These are phyloP conservation scores for Solanum clarkiae DNA, from an alignment of 257 asterid genomes.

Conservation along the genomic window DNA sequence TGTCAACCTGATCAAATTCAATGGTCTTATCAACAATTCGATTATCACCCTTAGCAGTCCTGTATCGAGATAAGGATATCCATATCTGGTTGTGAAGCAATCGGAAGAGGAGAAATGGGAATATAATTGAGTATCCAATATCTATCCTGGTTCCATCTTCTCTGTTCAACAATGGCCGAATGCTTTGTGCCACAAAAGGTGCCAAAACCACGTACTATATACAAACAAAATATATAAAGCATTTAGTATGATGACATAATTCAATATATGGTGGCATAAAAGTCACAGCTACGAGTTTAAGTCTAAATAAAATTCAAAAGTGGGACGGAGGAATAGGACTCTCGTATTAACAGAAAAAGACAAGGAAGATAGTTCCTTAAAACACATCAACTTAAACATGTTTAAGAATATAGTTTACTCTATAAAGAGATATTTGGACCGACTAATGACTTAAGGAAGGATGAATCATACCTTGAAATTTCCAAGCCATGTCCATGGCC, in stretches of 20 bases:
- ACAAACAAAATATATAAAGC: not conserved
- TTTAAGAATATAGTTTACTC: not conserved
- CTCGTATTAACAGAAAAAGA: not conserved
- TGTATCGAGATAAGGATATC: slow-evolving; percentile 59
- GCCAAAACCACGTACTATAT: slow-evolving; percentile 62
- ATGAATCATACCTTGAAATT: slow-evolving; percentile 19
- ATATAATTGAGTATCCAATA: slow-evolving; percentile 14
- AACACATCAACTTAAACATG: not conserved
- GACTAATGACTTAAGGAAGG: not conserved
- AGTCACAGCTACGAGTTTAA: too few species aligned
- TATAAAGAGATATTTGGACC: not conserved
- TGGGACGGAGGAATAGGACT: not conserved
- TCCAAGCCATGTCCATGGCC: slow-evolving; percentile 38
- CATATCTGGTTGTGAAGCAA: slow-evolving; percentile 61
- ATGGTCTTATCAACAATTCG: slow-evolving; percentile 69
- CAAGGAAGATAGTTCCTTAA: not conserved
- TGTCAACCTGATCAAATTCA: slow-evolving; percentile 79
- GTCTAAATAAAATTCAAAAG: too few species aligned
- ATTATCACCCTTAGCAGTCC: slow-evolving; percentile 59
- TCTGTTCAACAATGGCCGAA: slow-evolving; percentile 19
- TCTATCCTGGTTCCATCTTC: slow-evolving; percentile 30
- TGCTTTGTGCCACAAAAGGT: slow-evolving; percentile 40
- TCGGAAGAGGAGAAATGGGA: slow-evolving; percentile 46
- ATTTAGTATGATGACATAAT: not conserved
- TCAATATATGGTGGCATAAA: not conserved